Conservation (phyloP, 495 filamentous ascomycete species). For the Chaetomium tenue region DNA sequence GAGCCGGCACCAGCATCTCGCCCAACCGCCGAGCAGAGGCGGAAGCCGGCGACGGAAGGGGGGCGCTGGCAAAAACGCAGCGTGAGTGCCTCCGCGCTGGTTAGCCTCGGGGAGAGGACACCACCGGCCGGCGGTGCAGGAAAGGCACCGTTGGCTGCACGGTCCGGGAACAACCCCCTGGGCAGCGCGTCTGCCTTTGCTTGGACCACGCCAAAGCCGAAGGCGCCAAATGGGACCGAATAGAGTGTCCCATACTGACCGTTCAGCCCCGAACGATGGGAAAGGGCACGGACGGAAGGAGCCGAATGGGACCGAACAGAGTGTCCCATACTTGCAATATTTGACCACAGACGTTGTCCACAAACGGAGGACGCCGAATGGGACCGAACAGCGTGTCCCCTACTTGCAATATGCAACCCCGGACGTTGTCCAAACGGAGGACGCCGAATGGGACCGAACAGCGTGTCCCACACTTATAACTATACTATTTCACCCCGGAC, state of each 20-base stretch:
- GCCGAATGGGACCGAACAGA: no score
- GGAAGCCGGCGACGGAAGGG: conserved; percentile 41
- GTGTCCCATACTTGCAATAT: no score
- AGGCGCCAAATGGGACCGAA: conserved; percentile 40
- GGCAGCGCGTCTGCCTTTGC: conserved; percentile 92
- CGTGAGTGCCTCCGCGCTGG: conserved; percentile 24
- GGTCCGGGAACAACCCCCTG: conserved; percentile 68
- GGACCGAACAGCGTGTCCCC: no score
- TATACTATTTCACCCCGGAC: neutral
- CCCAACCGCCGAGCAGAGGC: conserved; percentile 40
- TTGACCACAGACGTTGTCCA: no score
- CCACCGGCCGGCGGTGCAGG: conserved; percentile 28
- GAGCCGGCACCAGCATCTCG: conserved; percentile 41
- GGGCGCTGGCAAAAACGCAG: conserved; percentile 45
- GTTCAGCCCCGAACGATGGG: no score
- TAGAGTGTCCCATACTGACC: no score
- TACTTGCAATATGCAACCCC: no score
- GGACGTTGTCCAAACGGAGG: no score
- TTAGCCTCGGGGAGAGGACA: conserved; percentile 16
- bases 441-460: no score
- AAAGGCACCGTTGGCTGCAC: conserved; percentile 36
- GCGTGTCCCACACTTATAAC: no score
- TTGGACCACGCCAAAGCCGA: conserved; percentile 65
- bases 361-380: no score
- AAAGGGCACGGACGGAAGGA: no score